Evolutionary conservation across 2,329 filamentous ascomycete species (phyloP).

Genomic region (Pseudogymnoascus sp.): DNA sequence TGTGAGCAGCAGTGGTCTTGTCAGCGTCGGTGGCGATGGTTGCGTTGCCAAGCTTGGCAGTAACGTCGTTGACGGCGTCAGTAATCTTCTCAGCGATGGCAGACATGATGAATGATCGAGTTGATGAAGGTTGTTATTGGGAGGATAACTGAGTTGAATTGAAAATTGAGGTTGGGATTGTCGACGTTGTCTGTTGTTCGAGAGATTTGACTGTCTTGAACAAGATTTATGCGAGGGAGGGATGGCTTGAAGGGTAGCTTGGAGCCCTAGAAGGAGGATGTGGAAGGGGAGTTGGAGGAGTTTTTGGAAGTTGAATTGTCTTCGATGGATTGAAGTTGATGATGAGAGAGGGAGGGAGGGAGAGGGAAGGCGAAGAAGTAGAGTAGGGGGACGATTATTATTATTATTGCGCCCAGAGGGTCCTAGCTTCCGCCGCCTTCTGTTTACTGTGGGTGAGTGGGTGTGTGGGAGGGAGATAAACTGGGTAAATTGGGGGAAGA

Average conservation of each 20-base stretch:
- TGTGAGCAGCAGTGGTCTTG: conserved; percentile 48
- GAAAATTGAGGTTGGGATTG: conserved; percentile 33
- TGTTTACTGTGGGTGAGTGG: conserved; percentile 14
- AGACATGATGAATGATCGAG: conserved; percentile 66
- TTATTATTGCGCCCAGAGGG: not conserved
- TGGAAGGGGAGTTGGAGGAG: conserved; percentile 11
- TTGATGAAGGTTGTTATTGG: conserved; percentile 26
- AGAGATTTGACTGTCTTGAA: conserved; percentile 52
- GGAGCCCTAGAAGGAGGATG: conserved; percentile 60
- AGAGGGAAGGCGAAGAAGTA: conserved; percentile 6
- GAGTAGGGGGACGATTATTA: conserved; percentile 9
- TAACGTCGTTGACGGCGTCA: conserved; percentile 66
- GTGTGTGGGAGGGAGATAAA: not conserved
- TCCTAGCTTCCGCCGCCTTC: not conserved
- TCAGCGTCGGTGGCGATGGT: conserved; percentile 58
- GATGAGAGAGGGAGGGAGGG: conserved; percentile 14
- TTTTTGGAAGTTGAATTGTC: conserved; percentile 17
- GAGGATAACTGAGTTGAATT: conserved; percentile 45
- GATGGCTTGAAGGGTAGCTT: conserved; percentile 71
- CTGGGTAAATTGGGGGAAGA: not conserved
- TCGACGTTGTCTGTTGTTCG: conserved; percentile 31
- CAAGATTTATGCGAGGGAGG: conserved; percentile 47
- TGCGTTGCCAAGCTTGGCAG: conserved; percentile 57
- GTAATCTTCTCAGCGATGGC: conserved; percentile 61
- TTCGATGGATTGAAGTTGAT: conserved; percentile 25